These are phyloP conservation scores for Lepidopterella palustris DNA, from an alignment of 495 filamentous ascomycete genomes.

Conservation along the genomic window DNA sequence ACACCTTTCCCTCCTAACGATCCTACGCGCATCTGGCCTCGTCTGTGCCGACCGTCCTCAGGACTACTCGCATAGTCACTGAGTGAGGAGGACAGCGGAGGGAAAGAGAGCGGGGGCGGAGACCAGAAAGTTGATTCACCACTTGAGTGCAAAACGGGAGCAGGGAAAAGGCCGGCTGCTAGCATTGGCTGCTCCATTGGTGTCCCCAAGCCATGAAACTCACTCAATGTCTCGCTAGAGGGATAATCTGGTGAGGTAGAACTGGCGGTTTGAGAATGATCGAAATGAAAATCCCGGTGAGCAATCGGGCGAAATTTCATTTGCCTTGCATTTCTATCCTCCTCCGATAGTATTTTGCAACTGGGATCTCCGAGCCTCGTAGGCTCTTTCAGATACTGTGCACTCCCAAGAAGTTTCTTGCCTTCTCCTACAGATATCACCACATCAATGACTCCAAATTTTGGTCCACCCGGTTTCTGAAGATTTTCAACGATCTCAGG, in stretches of 20 bases:
- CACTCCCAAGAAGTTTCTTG: constrained; percentile 23
- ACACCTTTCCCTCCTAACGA: not conserved
- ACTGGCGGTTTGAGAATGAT: too few relatives aligned
- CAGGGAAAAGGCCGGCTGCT: too few relatives aligned
- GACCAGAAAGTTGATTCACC: too few relatives aligned
- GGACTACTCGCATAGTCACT: not conserved
- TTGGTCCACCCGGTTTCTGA: constrained; percentile 26
- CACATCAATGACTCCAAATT: constrained; percentile 41
- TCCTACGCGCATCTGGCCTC: not conserved
- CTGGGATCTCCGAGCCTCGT: constrained; percentile 25
- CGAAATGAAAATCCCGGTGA: too few relatives aligned
- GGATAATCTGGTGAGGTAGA: too few relatives aligned
- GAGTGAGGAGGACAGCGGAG: not conserved
- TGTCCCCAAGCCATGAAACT: too few relatives aligned
- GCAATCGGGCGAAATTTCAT: not conserved
- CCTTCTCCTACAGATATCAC: constrained; percentile 36
- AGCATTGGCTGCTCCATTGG: too few relatives aligned
- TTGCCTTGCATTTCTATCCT: not conserved
- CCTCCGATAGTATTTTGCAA: constrained; percentile 1
- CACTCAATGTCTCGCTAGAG: too few relatives aligned
- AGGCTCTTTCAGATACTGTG: constrained; percentile 26
- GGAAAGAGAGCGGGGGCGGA: too few relatives aligned
- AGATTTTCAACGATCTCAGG: constrained; percentile 28
- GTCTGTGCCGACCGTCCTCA: not conserved
- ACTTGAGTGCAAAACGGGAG: too few relatives aligned